phyloP scores from a whole-genome alignment of 257 asterid genomes.

The Primulina huaijiensis region DNA sequence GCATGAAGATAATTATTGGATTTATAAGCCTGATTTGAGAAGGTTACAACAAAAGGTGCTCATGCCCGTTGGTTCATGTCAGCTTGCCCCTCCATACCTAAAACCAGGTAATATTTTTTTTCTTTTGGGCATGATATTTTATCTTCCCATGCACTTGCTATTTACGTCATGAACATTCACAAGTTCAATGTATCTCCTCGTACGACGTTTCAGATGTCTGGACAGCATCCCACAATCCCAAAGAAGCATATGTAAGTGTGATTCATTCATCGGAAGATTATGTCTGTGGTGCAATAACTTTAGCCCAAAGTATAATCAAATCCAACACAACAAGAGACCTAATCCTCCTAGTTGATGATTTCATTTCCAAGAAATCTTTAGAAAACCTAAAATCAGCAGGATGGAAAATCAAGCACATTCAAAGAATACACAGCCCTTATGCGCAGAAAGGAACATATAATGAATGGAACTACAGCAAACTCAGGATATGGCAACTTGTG shows the following conservation, averaged over 20 bases:
- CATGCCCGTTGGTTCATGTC: conserved; percentile 79
- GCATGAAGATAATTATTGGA: conserved; percentile 44
- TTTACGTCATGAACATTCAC: too few relatives aligned
- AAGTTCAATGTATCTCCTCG: too few relatives aligned
- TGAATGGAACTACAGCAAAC: background rate
- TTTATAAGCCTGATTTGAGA: conserved; percentile 56
- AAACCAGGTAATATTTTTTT: conserved; percentile 32
- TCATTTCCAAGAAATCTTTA: conserved; percentile 27
- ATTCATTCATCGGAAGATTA: conserved; percentile 46
- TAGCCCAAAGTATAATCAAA: conserved; percentile 40
- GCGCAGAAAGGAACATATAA: background rate
- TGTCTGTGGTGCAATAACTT: conserved; percentile 43
- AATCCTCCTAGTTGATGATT: conserved; percentile 35
- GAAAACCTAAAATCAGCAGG: conserved; percentile 33
- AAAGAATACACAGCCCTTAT: conserved; percentile 33
- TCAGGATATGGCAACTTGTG: background rate
- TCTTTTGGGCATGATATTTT: conserved; percentile 24
- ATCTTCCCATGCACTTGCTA: background rate
- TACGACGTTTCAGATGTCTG: too few relatives aligned
- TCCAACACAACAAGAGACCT: conserved; percentile 40
- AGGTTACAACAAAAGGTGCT: conserved; percentile 42
- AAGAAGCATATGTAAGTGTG: conserved; percentile 41
- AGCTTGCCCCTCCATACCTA: conserved; percentile 47
- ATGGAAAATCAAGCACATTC: conserved; percentile 36
- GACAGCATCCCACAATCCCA: conserved; percentile 17